phyloP scores from a whole-genome alignment of 208 protist species.

The Leishmania gerbilli region DNA sequence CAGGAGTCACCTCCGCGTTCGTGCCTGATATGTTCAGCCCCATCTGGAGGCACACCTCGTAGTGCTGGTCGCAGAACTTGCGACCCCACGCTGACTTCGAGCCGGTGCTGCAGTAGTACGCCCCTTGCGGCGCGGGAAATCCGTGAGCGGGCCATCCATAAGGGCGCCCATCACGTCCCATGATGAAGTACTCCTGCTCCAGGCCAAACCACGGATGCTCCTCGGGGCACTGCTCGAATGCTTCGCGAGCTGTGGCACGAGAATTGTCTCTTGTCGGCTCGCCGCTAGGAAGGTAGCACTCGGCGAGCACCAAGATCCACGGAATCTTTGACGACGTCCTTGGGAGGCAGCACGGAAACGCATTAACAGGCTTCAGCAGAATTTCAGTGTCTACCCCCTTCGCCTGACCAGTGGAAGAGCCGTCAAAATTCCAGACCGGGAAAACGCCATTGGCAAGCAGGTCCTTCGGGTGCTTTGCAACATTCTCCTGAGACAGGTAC shows the following conservation, averaged over 20 bases:
- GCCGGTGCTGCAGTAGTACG: conserved; percentile 96
- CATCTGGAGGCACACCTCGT: conserved; percentile 85
- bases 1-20: conserved; percentile 97
- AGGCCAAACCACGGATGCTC: conserved; percentile 88
- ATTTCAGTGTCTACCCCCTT: conserved; percentile 77
- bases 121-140: conserved; percentile 95
- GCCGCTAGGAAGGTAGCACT: conserved; percentile 94
- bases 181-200: conserved; percentile 87
- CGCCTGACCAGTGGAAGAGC: conserved; percentile 90
- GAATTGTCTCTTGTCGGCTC: conserved; percentile 93
- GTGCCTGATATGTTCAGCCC: conserved; percentile 91
- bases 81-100: conserved; percentile 80
- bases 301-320: conserved; percentile 85
- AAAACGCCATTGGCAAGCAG: conserved; percentile 75
- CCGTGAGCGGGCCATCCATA: conserved; percentile 90
- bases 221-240: conserved; percentile 81
- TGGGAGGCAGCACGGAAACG: conserved; percentile 74
- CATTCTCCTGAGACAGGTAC: conserved; percentile 58
- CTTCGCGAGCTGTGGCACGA: conserved; percentile 73
- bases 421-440: conserved; percentile 98
- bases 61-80: conserved; percentile 81
- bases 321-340: conserved; percentile 79
- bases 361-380: conserved; percentile 91
- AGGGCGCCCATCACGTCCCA: conserved; percentile 48
- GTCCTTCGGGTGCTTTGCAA: conserved; percentile 68